These are phyloP conservation scores for Sclerotiophoma versabilis DNA, from an alignment of 2,329 filamentous ascomycete genomes.

Conservation along the genomic window DNA sequence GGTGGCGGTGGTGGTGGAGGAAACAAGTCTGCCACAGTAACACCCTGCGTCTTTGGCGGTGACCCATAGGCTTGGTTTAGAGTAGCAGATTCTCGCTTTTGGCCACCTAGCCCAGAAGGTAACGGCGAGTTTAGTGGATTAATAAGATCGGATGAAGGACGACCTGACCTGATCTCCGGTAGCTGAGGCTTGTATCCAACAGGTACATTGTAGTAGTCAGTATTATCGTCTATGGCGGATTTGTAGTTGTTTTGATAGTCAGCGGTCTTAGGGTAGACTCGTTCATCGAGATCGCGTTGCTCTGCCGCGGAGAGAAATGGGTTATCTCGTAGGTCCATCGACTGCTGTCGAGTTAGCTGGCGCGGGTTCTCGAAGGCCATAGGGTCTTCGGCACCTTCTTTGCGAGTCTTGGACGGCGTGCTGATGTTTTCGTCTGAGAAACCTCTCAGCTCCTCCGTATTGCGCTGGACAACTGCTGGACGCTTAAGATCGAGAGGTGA, in stretches of 20 bases:
- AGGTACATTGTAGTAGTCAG: conserved; percentile 18
- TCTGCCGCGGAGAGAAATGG: conserved; percentile 15
- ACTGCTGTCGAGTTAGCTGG: conserved; percentile 4
- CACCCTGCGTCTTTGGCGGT: conserved; percentile 19
- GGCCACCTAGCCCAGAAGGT: neutral
- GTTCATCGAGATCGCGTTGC: conserved; percentile 1
- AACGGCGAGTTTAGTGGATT: conserved; percentile 9
- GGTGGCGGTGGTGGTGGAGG: conserved; percentile 19
- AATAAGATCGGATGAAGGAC: conserved; percentile 22
- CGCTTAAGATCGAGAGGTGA: conserved; percentile 12
- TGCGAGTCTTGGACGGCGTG: conserved; percentile 31
- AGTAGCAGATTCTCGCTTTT: neutral
- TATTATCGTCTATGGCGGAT: conserved; percentile 14
- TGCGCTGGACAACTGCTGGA: conserved; percentile 12
- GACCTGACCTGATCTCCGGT: neutral
- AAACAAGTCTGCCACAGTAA: conserved; percentile 20
- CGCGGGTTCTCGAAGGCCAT: neutral
- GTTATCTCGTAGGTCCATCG: neutral
- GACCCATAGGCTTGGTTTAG: neutral
- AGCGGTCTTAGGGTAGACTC: conserved; percentile 18
- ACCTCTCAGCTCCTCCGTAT: conserved; percentile 27
- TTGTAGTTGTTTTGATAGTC: conserved; percentile 13
- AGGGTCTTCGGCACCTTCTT: conserved; percentile 21
- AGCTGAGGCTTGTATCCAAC: conserved; percentile 18
- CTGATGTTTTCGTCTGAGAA: conserved; percentile 31